Evolutionary conservation across 179 eudicot genomes (phyloP), one percentile per base, ranked within the genome.

Genomic region (Heliamphora pulchella): DNA sequence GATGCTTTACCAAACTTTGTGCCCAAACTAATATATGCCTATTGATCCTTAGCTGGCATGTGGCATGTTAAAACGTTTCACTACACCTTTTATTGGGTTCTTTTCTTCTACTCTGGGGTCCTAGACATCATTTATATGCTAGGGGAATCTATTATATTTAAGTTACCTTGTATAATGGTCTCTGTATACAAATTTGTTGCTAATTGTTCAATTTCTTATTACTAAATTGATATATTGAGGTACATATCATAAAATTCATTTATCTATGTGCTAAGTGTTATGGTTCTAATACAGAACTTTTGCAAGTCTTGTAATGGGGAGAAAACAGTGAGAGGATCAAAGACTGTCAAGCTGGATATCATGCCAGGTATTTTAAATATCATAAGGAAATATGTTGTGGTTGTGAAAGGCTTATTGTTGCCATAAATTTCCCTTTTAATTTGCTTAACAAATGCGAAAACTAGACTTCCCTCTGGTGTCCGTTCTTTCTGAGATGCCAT

Each of bases 241-340:
- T n/a, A 17, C 31, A 43, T 73, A 3, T 51, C 55, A 10, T 13
- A 76, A 22, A 76, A 22, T 62, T 78, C 53, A 15, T 8, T 10
- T n/a, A 14, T 13, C 51, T 2, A 77, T 77, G 13, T 78, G 17
- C 69, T 58, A 68, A n/a, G 22, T 17, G 8, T 71, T 81, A 55
- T 69, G 63, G 74, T 67, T 79, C 41, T 41, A 55, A 65, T 85
- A 43, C 88, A 95, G 98, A 85, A 80, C 51, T 86, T 85, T 77
- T 95, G 98, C 89, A 91, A 87, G 81, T 83, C 97, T 59, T 95
- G 98, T 86, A 82, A 81, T 57, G 98, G 98, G 31, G 76, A 86
- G 61, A 84, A 87, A 68, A 88, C 89, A 80, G 85, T 86, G 81
- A 84, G 78, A 75, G 97, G 97, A 77, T 74, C 91, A 41, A 95